Percentiles rank a stretch among this genome's conserved stretches.
Conservation (phyloP, 345 rosid genomes). For the Balakata baccata region DNA sequence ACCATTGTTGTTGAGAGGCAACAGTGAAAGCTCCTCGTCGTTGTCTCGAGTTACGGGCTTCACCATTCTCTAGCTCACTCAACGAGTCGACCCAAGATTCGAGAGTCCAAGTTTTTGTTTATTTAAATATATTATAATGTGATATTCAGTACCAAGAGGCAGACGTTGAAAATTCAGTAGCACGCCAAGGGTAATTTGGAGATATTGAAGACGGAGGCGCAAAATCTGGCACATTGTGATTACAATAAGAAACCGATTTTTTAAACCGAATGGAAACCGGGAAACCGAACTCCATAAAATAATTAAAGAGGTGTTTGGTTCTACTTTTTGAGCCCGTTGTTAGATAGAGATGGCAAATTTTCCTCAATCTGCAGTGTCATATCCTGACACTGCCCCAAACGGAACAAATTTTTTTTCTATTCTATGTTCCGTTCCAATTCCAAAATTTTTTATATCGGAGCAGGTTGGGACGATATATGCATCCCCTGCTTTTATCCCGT, state of each 20-base stretch:
- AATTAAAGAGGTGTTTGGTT: too few species aligned
- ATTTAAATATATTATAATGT: too few species aligned
- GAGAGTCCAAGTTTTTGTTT: background rate
- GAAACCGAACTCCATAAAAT: background rate
- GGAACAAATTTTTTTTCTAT: too few species aligned
- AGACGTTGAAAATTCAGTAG: background rate
- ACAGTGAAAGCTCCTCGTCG: constrained; percentile 57
- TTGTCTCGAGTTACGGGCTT: constrained; percentile 2
- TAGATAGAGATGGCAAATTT: too few species aligned
- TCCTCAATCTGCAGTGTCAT: too few species aligned
- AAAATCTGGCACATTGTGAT: background rate
- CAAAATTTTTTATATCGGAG: too few species aligned
- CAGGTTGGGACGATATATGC: too few species aligned
- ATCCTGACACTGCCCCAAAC: too few species aligned
- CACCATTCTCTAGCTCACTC: background rate
- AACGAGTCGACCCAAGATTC: background rate
- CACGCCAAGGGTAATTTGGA: background rate
- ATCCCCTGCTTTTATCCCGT: too few species aligned
- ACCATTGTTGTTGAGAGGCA: constrained; percentile 42
- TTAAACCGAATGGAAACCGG: background rate
- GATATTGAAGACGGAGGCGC: background rate
- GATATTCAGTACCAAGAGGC: background rate
- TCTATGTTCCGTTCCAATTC: too few species aligned
- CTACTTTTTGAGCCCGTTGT: too few species aligned
- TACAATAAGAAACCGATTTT: too few species aligned